Conservation (phyloP, 2,329 filamentous ascomycete species). For the Xylariaceae sp. region DNA sequence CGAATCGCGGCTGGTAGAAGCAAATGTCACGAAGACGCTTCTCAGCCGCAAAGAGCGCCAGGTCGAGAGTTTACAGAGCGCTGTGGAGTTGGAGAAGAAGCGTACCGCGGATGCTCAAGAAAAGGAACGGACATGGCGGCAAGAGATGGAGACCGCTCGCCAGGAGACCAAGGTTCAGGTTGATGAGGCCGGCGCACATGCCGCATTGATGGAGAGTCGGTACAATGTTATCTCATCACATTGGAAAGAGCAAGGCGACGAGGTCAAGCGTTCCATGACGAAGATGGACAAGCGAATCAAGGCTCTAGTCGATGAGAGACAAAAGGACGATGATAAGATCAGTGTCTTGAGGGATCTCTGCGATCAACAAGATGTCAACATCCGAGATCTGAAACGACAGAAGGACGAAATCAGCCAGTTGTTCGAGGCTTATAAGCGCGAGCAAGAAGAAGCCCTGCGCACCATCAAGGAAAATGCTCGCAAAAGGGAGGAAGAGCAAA, state of each 20-base stretch:
- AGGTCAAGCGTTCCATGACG: conserved; percentile 49
- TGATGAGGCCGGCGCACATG: conserved; percentile 59
- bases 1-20: conserved; percentile 63
- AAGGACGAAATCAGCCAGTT: conserved; percentile 56
- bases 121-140: conserved; percentile 56
- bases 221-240: conserved; percentile 63
- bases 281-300: conserved; percentile 50
- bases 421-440: conserved; percentile 60
- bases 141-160: conserved; percentile 57
- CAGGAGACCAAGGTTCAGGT: conserved; percentile 57
- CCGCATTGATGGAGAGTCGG: conserved; percentile 63
- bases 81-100: conserved; percentile 59
- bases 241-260: conserved; percentile 61
- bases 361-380: conserved; percentile 67
- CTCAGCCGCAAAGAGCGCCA: conserved; percentile 70
- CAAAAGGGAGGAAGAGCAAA: conserved; percentile 56
- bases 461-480: conserved; percentile 54
- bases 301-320: conserved; percentile 50
- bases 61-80: conserved; percentile 60
- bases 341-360: conserved; percentile 61
- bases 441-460: conserved; percentile 57
- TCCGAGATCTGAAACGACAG: conserved; percentile 54
- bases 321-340: conserved; percentile 58
- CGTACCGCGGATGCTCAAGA: conserved; percentile 55
- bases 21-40: conserved; percentile 64